These are phyloP conservation scores for Penicillium canariense DNA, from an alignment of 495 filamentous ascomycete genomes.

Conservation along the genomic window DNA sequence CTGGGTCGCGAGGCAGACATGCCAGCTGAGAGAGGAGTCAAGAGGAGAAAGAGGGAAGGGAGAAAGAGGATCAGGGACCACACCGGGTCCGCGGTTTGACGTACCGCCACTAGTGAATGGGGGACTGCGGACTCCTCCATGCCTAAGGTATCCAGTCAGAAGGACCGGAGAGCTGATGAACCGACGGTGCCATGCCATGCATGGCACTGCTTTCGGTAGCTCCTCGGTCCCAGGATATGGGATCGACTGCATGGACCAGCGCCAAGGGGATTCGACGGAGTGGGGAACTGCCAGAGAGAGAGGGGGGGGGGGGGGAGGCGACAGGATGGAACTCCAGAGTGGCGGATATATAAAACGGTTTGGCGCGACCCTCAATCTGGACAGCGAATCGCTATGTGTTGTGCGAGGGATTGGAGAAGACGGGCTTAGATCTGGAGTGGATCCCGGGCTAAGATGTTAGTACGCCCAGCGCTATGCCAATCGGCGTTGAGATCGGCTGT, in stretches of 20 bases:
- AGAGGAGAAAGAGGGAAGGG: neutral
- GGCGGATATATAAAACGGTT: conserved; percentile 13
- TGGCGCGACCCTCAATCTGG: neutral
- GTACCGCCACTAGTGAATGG: conserved; percentile 3
- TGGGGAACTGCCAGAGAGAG: neutral
- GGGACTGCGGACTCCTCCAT: neutral
- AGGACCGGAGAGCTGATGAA: neutral
- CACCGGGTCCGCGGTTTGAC: neutral
- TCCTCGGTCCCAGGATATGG: neutral
- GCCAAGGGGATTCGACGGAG: neutral
- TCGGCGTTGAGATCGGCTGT: conserved; percentile 14
- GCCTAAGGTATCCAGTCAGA: conserved; percentile 8
- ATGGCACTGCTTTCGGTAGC: neutral
- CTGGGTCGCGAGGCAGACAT: conserved; percentile 28
- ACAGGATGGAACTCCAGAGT: neutral
- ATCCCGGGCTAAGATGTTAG: conserved; percentile 24
- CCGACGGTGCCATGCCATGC: neutral
- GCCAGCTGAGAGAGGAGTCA: conserved; percentile 21
- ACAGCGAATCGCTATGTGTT: neutral
- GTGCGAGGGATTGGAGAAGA: neutral
- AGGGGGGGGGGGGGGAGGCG: neutral
- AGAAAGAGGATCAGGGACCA: conserved; percentile 7
- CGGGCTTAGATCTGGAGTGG: conserved; percentile 14
- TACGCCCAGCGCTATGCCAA: conserved; percentile 17
- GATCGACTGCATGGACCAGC: neutral